These are phyloP conservation scores for Neofusicoccum laricinum DNA, from an alignment of 2,329 filamentous ascomycete species.

Conservation along the genomic window DNA sequence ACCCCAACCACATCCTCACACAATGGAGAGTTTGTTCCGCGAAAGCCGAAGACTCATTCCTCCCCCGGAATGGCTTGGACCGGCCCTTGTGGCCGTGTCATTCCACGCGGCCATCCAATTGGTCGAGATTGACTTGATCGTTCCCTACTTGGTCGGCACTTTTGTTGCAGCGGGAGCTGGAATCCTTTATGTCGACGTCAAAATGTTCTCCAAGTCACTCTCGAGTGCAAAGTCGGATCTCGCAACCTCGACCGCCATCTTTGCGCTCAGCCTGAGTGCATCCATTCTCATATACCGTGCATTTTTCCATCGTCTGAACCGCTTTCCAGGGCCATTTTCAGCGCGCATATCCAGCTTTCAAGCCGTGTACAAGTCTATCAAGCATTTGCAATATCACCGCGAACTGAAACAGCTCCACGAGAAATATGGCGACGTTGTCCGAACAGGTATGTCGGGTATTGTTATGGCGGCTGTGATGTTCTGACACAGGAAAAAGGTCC, in stretches of 20 bases:
- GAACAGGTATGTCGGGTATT: not conserved
- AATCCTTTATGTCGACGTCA: not conserved
- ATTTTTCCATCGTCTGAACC: conserved; percentile 32
- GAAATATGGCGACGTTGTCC: not conserved
- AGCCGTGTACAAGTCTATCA: not conserved
- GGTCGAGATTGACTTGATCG: not conserved
- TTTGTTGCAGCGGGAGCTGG: not conserved
- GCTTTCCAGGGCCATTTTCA: conserved; percentile 33
- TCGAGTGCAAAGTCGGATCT: not conserved
- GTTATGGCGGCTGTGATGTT: too few species aligned
- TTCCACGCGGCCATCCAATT: not conserved
- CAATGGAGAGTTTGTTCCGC: too few species aligned
- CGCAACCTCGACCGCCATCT: not conserved
- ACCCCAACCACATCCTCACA: too few species aligned
- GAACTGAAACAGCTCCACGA: not conserved
- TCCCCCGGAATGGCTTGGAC: not conserved
- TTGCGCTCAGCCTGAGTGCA: not conserved
- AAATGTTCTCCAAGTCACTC: not conserved
- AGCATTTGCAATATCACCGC: not conserved
- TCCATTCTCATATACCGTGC: conserved; percentile 26
- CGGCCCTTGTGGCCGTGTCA: not conserved
- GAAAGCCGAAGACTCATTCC: too few species aligned
- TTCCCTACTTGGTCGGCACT: not conserved
- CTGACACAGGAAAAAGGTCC: not conserved
- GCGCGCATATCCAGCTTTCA: conserved; percentile 28